phyloP scores from a whole-genome alignment of 441 rosid genomes.

The Erodium texanum region DNA sequence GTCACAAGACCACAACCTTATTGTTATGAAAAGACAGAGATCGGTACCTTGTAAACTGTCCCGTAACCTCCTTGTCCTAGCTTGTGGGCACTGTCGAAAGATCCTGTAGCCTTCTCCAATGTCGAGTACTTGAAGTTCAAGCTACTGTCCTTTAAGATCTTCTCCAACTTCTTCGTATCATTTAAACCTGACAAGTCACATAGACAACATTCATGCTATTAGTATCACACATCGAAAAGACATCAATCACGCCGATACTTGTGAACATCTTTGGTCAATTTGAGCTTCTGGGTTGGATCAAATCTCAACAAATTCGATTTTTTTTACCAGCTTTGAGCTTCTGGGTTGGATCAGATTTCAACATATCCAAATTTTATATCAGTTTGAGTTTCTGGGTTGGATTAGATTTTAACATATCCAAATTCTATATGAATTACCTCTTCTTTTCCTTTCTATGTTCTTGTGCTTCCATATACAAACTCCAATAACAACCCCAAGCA shows the following conservation, averaged over 20 bases:
- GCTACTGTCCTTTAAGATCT: slow-evolving; percentile 62
- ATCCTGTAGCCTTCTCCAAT: slow-evolving; percentile 76
- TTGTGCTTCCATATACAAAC: slow-evolving; percentile 40
- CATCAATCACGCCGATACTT: no score
- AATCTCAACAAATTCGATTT: no score
- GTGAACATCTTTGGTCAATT: no score
- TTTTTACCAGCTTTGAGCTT: no score
- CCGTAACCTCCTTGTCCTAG: slow-evolving; percentile 98
- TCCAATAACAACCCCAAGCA: slow-evolving; percentile 33
- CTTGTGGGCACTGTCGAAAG: slow-evolving; percentile 56
- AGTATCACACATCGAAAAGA: no score
- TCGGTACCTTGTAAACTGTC: slow-evolving; percentile 71
- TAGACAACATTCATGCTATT: no score
- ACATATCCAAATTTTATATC: no score
- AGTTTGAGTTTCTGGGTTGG: no score
- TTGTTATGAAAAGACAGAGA: neutral
- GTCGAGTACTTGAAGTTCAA: slow-evolving; percentile 87
- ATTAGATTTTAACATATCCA: neutral
- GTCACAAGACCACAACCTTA: neutral
- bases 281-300: no score
- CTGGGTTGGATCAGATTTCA: no score
- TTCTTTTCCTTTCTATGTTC: slow-evolving; percentile 45
- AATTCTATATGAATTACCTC: slow-evolving; percentile 27
- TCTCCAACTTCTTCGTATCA: slow-evolving; percentile 57
- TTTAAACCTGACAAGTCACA: slow-evolving; percentile 41